phyloP scores from a whole-genome alignment of 805 yeast species.

The Saturnispora diversa region DNA sequence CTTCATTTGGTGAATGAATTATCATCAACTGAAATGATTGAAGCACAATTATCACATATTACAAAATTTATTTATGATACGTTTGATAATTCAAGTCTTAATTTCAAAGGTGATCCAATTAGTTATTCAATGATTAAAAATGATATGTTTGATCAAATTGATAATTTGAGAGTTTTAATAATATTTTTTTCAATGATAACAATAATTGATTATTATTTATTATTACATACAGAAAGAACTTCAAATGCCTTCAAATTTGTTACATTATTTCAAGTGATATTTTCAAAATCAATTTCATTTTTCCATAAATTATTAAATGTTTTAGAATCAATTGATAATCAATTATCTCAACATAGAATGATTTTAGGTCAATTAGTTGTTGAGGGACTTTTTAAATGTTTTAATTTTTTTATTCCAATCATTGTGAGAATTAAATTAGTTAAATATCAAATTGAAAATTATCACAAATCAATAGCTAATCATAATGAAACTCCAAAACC shows the following conservation, averaged over 20 bases:
- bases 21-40: conserved; percentile 23
- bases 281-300: background rate
- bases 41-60: conserved; percentile 14
- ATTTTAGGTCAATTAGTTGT: conserved; percentile 5
- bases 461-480: background rate
- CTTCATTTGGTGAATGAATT: conserved; percentile 17
- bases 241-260: conserved; percentile 4
- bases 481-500: conserved; percentile 6
- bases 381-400: conserved; percentile 4
- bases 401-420: conserved; percentile 5
- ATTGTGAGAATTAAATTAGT: conserved; percentile 10
- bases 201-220: conserved; percentile 15
- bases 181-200: conserved; percentile 7
- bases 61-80: conserved; percentile 7
- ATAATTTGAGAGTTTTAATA: conserved; percentile 7
- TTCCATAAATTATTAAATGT: background rate
- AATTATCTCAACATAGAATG: background rate
- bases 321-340: background rate
- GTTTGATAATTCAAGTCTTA: conserved; percentile 2
- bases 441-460: conserved; percentile 8
- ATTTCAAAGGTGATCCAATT: background rate
- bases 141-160: conserved; percentile 7
- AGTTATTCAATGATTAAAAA: conserved; percentile 5
- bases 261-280: background rate
- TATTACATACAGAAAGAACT: conserved; percentile 17